These are phyloP conservation scores for Sphaerobolus stellatus DNA, from an alignment of 1,284 basidiomycete species.

Conservation along the genomic window DNA sequence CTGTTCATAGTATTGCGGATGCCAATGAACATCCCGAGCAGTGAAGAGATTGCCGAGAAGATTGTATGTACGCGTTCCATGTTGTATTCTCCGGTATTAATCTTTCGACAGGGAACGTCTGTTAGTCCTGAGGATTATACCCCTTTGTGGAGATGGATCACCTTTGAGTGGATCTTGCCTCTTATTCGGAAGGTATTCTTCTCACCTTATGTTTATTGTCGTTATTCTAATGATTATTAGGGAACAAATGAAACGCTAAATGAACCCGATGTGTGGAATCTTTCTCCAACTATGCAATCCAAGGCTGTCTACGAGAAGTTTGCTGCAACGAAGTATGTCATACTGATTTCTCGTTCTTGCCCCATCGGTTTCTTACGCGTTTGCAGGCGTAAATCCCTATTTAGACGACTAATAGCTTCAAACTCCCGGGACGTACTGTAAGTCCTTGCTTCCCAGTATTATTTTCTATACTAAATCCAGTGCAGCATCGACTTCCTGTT, in stretches of 20 bases:
- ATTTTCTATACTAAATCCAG: no score
- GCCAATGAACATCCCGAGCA: conserved; percentile 58
- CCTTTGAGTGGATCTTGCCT: conserved; percentile 76
- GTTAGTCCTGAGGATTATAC: conserved; percentile 75
- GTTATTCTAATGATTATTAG: conserved; percentile 19
- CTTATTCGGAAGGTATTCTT: conserved; percentile 51
- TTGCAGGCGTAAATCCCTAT: conserved; percentile 48
- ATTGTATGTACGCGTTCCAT: conserved; percentile 42
- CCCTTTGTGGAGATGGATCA: conserved; percentile 73
- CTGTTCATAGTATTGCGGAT: conserved; percentile 51
- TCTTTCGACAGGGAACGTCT: conserved; percentile 43
- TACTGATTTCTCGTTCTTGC: not conserved
- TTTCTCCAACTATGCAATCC: conserved; percentile 70
- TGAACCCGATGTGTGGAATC: conserved; percentile 67
- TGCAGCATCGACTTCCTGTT: conserved; percentile 59
- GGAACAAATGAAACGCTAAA: conserved; percentile 63
- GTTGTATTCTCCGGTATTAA: not conserved
- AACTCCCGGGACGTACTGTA: conserved; percentile 73
- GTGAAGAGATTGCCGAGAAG: conserved; percentile 44
- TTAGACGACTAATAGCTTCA: conserved; percentile 61
- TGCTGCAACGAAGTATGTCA: conserved; percentile 30
- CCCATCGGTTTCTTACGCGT: no score
- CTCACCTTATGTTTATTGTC: not conserved
- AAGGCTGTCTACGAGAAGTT: conserved; percentile 67
- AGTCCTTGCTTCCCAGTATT: conserved; percentile 15